Base-by-base conservation (phyloP, 352 stramenopile species). In the Phytophthora lateralis region DNA sequence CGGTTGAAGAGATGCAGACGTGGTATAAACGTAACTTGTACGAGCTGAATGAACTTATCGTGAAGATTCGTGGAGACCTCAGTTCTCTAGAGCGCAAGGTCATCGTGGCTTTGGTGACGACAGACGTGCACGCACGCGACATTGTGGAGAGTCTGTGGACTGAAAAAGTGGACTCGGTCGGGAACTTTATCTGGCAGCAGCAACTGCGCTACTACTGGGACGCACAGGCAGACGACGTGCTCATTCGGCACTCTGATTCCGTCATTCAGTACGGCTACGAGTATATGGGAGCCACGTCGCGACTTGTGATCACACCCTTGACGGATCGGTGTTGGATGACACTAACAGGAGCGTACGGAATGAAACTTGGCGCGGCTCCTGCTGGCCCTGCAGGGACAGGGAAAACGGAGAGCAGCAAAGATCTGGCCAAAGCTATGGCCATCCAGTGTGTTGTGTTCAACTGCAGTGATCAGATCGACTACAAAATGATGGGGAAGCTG, bases 291-390 rank as follows among this genome's bases (percentile, higher is more conserved):
- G 89, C 85, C 1, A 98, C 91, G 0, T 97, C 89, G 6, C 81
- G 87, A 1, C 55, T 96, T 0, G 88, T 95, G 9, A 93, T 95
- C 65, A 96, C 88, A 0, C 87, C 88, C 2, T 62, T 91, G 4
- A 99, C 96, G 0, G 96, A 99, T 78, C 91, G 92, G 14, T 99
- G 96, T 66, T 99, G 97, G 82, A 90, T 98, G 67, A 99, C 96
- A 4, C 84, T 99, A 5, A 99, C 97, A 24, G 90, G 92, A 11
- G 95, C 96, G 4, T 93, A 98, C 18, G 87, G 91, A 0, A 85
- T 99, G 63, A 95, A 97, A 30, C 89, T 98, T 4, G 96, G 96
- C 12, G 96, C 93, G 5, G 92, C 95, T 1, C 96, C 95, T 2
- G 91, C 91, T 8, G 96, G 95, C 1, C 96, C 96, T 3, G 96